phyloP scores from a whole-genome alignment of 2,329 filamentous ascomycete genomes.

The Colletotrichum gloeosporioides region DNA sequence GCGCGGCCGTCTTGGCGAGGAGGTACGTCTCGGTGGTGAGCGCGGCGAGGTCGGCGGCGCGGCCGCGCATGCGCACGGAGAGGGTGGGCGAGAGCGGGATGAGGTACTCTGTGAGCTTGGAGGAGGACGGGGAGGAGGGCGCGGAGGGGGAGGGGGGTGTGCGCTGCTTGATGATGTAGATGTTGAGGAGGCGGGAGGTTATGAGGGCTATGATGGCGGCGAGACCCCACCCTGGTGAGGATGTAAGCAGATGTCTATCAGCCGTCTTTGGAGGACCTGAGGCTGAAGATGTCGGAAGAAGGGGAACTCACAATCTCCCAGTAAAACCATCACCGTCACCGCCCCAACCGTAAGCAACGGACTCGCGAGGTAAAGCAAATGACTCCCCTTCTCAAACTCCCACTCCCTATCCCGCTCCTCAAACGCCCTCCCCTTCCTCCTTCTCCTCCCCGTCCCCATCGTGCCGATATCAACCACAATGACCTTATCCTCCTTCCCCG shows the following conservation, averaged over 20 bases:
- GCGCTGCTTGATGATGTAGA: slow-evolving; percentile 61
- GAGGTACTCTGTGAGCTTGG: slow-evolving; percentile 48
- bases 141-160: slow-evolving; percentile 22
- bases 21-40: slow-evolving; percentile 65
- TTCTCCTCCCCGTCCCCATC: slow-evolving; percentile 12
- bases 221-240: slow-evolving; percentile 48
- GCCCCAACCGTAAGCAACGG: slow-evolving; percentile 52
- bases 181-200: slow-evolving; percentile 59
- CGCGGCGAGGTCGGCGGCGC: slow-evolving; percentile 61
- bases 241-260: neutral
- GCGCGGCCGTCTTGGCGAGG: slow-evolving; percentile 51
- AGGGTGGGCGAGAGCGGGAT: slow-evolving; percentile 58
- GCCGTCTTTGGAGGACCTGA: no score
- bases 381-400: slow-evolving; percentile 51
- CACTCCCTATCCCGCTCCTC: slow-evolving; percentile 29
- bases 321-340: slow-evolving; percentile 48
- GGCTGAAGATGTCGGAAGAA: neutral
- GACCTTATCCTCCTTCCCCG: neutral
- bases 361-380: slow-evolving; percentile 52
- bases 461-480: slow-evolving; percentile 26
- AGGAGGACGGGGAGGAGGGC: neutral
- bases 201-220: slow-evolving; percentile 54
- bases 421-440: slow-evolving; percentile 25
- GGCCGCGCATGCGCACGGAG: slow-evolving; percentile 58
- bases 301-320: slow-evolving; percentile 44